Base-by-base conservation (phyloP, 345 rosid genomes). In the Hibiscus mutabilis region DNA sequence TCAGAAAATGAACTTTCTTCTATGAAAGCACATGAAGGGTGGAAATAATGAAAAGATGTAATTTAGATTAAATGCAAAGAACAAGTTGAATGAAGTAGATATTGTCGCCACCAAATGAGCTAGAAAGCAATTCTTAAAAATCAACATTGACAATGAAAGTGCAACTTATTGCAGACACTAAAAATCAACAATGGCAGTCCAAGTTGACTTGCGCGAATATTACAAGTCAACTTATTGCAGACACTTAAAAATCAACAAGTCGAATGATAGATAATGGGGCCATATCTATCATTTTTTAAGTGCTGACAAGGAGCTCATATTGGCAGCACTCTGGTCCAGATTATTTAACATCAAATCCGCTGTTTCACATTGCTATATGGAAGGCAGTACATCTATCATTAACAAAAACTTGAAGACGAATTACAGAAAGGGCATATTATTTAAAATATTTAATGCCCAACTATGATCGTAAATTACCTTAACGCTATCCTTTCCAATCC, bases 381-480 rank as follows among this genome's bases (percentile, higher is more conserved):
- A 64, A 64, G 52, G 52, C 31, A 64, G 51, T 33, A 6, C 24
- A 51, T 16, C 27, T 40, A 64, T 40, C 31, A 64, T 63, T 1
- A 10, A 64, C n/a, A 64, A 64, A 37, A 11, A 42, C n/a, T 44
- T 22, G 18, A 65, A 24, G 35, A 63, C 15, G n/a, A 65, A 22
- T 21, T 33, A 65, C 55, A 22, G 12, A 44, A 46, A 44, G 31
- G 31, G 55, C 35, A 21, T 33, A 6, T 33, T 33, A 4, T 33
- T 33, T 33, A 58, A 15, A 29, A 18, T 59, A 68, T 59, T 27
- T 35, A 37, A 59, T 42, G 66, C 25, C 59, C 61, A 69, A 7
- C 40, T 10, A 1, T 35, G 53, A 47, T 69, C 49, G 70, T 25
- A 74, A 66, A 77, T 81, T 87, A 95, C 99, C 98, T 92, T 90